A percentile compares a stretch with the other conserved stretches of the same genome.
Conservation (phyloP, 768 basidiomycete genomes). For the Lactarius deliciosus region DNA sequence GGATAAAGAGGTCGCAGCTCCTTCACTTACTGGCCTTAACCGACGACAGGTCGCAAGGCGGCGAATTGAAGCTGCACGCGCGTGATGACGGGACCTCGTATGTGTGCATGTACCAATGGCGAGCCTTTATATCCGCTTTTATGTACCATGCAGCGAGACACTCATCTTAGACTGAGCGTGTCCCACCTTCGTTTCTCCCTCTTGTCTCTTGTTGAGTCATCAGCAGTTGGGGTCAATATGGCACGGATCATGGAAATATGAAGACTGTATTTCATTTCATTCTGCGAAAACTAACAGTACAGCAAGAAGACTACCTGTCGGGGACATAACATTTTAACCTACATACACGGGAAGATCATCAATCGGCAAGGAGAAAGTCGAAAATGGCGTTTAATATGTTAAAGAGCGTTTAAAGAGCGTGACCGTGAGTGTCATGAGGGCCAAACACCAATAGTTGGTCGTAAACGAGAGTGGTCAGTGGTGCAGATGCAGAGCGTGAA, state of each 20-base stretch:
- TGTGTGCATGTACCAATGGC: conserved; percentile 25
- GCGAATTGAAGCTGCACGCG: conserved; percentile 81
- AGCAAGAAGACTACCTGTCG: neutral
- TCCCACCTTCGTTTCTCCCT: neutral
- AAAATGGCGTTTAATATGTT: neutral
- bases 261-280: conserved; percentile 2
- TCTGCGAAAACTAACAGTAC: conserved; percentile 4
- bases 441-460: conserved; percentile 14
- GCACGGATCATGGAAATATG: neutral
- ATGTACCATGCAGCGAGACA: conserved; percentile 28
- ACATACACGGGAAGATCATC: conserved; percentile 9
- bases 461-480: conserved; percentile 18
- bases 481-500: conserved; percentile 1
- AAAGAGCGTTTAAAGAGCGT: conserved; percentile 20
- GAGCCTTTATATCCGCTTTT: conserved; percentile 31
- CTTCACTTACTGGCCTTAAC: conserved; percentile 68
- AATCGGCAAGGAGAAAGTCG: neutral
- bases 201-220: neutral
- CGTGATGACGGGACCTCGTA: conserved; percentile 39
- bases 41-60: conserved; percentile 83
- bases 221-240: neutral
- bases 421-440: neutral
- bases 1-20: conserved; percentile 61
- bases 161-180: conserved; percentile 2
- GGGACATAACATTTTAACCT: conserved; percentile 12